Evolutionary conservation across 352 stramenopile species (phyloP).

Genomic region (Phytophthora colocasiae): DNA sequence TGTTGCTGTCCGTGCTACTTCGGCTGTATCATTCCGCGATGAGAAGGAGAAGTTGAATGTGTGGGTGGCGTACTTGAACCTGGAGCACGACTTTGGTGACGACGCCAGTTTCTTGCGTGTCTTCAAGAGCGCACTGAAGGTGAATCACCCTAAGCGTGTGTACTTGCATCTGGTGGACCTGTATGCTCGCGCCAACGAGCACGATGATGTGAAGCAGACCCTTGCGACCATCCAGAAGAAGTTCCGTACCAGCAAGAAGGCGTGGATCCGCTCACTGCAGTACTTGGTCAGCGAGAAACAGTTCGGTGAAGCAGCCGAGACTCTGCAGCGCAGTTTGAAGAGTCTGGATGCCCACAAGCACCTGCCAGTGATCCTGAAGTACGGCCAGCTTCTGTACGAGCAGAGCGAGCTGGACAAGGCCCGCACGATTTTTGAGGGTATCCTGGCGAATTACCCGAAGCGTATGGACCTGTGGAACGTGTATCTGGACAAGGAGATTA

Average conservation of each 20-base stretch:
- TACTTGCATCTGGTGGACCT: constrained; percentile 96
- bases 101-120: constrained; percentile 90
- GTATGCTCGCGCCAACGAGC: constrained; percentile 76
- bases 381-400: constrained; percentile 97
- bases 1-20: constrained; percentile 93
- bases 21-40: constrained; percentile 95
- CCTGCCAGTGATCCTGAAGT: constrained; percentile 94
- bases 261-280: constrained; percentile 86
- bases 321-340: constrained; percentile 93
- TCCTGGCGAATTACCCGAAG: constrained; percentile 96
- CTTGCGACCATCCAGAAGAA: constrained; percentile 93
- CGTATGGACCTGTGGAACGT: constrained; percentile 97
- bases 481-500: constrained; percentile 98
- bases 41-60: constrained; percentile 98
- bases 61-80: constrained; percentile 95
- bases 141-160: constrained; percentile 96
- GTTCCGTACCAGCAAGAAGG: constrained; percentile 91
- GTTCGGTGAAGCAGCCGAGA: constrained; percentile 81
- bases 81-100: constrained; percentile 97
- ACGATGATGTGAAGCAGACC: constrained; percentile 74
- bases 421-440: constrained; percentile 95
- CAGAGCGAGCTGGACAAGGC: constrained; percentile 93
- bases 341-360: constrained; percentile 96
- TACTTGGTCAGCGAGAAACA: constrained; percentile 86
- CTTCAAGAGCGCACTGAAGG: constrained; percentile 91